phyloP scores from a whole-genome alignment of 305 asterid species.

The Nicotiana rustica region DNA sequence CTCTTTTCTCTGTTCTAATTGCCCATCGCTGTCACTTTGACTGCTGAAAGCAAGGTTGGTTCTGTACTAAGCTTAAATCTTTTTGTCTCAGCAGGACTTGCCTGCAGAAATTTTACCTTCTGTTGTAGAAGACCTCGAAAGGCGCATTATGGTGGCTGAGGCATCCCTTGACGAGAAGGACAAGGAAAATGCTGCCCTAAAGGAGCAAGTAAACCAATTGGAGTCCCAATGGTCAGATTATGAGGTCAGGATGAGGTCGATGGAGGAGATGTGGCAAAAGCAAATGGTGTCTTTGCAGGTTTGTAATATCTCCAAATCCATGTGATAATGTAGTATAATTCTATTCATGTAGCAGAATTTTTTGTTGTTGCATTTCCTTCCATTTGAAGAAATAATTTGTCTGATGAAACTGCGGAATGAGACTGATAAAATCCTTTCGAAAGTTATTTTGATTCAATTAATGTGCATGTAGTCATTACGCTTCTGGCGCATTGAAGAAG shows the following conservation, averaged over 20 bases:
- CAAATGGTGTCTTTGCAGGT: slow-evolving; percentile 93
- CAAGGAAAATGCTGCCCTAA: slow-evolving; percentile 72
- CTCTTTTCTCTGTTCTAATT: background rate
- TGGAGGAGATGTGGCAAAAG: slow-evolving; percentile 88
- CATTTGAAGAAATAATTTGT: background rate
- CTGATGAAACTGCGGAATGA: background rate
- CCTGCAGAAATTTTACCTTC: slow-evolving; percentile 59
- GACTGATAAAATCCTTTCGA: background rate
- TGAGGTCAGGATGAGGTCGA: slow-evolving; percentile 81
- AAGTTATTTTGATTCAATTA: background rate
- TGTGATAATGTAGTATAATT: background rate
- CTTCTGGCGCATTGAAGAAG: slow-evolving; percentile 1
- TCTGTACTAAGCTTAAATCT: slow-evolving; percentile 32
- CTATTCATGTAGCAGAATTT: background rate
- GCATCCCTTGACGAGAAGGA: slow-evolving; percentile 68
- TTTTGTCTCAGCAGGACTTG: slow-evolving; percentile 58
- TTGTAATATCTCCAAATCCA: slow-evolving; percentile 38
- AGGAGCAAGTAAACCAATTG: slow-evolving; percentile 72
- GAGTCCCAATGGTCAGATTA: slow-evolving; percentile 79
- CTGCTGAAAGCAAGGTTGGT: background rate
- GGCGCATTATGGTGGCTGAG: slow-evolving; percentile 62
- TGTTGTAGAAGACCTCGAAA: slow-evolving; percentile 78
- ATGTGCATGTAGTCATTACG: slow-evolving; percentile 2
- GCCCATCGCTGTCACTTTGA: slow-evolving; percentile 11
- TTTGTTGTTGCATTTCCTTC: background rate